These are phyloP conservation scores for Brassica cretica DNA, from an alignment of 345 rosid species.

Conservation along the genomic window DNA sequence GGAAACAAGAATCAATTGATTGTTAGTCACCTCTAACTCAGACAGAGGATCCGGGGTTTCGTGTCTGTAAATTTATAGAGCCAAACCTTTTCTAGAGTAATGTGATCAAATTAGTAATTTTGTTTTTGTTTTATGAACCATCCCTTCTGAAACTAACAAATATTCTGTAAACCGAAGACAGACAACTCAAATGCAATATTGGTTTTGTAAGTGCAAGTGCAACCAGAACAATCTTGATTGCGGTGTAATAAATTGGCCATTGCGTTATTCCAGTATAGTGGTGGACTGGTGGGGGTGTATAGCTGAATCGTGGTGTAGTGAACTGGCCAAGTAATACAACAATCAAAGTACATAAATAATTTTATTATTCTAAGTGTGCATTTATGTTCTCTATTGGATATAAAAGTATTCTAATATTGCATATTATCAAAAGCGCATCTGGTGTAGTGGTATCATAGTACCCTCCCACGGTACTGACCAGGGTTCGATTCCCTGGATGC, in stretches of 20 bases:
- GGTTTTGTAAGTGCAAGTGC: background rate
- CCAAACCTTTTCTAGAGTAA: background rate
- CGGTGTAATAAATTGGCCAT: background rate
- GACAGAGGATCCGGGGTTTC: background rate
- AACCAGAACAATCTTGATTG: background rate
- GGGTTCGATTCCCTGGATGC: slow-evolving; percentile 6
- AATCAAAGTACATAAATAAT: background rate
- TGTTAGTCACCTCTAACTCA: background rate
- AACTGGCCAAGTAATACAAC: background rate
- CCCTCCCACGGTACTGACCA: slow-evolving; percentile 74
- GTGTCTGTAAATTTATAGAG: background rate
- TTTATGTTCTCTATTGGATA: no score
- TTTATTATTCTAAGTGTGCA: no score
- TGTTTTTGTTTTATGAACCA: background rate
- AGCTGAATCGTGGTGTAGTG: background rate
- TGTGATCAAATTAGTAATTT: background rate
- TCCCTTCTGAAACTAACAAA: background rate
- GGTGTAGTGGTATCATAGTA: slow-evolving; percentile 85
- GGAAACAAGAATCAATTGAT: background rate
- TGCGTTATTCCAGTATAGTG: no score
- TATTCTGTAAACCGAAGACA: background rate
- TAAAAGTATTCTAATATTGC: no score
- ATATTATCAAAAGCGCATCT: background rate
- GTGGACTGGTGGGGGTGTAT: no score
- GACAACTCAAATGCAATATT: background rate